Base-by-base conservation (phyloP, 371 early-diverging fungal species). In the Mortierella sp. region DNA sequence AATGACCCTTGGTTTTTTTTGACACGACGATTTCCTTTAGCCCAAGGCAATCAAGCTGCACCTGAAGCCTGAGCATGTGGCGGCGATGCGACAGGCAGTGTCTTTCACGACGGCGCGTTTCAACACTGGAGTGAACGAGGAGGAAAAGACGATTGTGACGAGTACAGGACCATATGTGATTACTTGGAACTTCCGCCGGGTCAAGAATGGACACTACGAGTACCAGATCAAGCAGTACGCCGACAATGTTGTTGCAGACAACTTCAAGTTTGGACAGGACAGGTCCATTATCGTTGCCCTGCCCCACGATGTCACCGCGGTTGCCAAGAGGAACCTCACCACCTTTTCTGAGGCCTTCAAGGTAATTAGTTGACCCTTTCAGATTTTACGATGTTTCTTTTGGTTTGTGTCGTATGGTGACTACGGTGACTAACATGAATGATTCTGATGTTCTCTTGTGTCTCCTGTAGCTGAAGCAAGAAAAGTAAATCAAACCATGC, bases 61-160 rank as follows among this genome's bases (percentile, higher is more conserved):
- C 77, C 88, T 99, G 41, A 89, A 90, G 77, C 99, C 99, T 4
- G 95, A 98, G 85, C 98, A 99, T 79, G 92, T 97, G 40, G 95
- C 94, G 7, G 88, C 91, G 45, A 95, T 98, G 90, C 91, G 91
- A 13, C 86, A 84, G 22, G 82, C 79, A 40, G 89, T 97, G 14
- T 85, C 89, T 44, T 99, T 99, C 74, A 97, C 98, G 19, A 92
- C 97, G 10, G 99, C 98, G 6, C 90, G 92, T 58, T 99, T 99
- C 90, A 97, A 97, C 88, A 92, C 93, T 4, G 94, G 95, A 72
- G 88, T 88, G 13, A 80, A 84, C 22, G 91, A 90, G 31, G 85
- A 85, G 24, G 97, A 97, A 76, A 91, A 90, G 75, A 89, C 92
- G 11, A 98, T 98, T 76, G 93, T 96, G 69, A 79, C 92, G 58